Percentiles rank a stretch among this genome's conserved stretches.
Evolutionary conservation across 257 asterid species (phyloP).

Genomic region (Capsicum chinense): DNA sequence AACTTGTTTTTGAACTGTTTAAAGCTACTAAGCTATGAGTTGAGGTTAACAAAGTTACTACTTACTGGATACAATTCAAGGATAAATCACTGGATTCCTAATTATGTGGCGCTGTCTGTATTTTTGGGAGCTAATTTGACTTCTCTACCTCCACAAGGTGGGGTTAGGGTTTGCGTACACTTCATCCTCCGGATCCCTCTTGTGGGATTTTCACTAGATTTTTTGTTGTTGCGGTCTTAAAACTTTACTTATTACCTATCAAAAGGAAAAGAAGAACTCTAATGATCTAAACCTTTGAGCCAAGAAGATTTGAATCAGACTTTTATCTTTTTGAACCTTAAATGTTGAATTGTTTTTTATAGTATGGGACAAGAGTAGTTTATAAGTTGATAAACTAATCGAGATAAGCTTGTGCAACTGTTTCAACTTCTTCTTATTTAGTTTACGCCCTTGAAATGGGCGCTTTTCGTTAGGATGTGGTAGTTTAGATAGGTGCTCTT

Average conservation of each 20-base stretch:
- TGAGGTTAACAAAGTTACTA: not conserved
- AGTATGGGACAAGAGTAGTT: not conserved
- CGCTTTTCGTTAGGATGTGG: not conserved
- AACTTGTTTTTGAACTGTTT: not conserved
- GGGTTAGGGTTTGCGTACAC: not conserved
- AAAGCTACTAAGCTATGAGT: not conserved
- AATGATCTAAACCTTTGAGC: conserved; percentile 1
- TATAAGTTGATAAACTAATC: not conserved
- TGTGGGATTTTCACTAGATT: not conserved
- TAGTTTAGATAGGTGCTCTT: not conserved
- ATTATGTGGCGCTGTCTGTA: not conserved
- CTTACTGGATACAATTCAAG: not conserved
- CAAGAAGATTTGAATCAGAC: not conserved
- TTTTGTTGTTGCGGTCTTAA: not conserved
- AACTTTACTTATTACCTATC: not conserved
- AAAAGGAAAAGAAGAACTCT: not conserved
- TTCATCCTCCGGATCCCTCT: not conserved
- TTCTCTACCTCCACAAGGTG: not conserved
- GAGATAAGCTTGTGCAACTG: not conserved
- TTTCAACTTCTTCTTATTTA: not conserved
- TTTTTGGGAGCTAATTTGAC: not conserved
- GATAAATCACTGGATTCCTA: not conserved
- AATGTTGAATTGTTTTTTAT: not conserved
- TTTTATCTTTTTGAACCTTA: not conserved
- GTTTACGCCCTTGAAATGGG: not conserved